Evolutionary conservation across 768 basidiomycete species (phyloP), one percentile per base, ranked within the genome.

Genomic region (Trametes cubensis): DNA sequence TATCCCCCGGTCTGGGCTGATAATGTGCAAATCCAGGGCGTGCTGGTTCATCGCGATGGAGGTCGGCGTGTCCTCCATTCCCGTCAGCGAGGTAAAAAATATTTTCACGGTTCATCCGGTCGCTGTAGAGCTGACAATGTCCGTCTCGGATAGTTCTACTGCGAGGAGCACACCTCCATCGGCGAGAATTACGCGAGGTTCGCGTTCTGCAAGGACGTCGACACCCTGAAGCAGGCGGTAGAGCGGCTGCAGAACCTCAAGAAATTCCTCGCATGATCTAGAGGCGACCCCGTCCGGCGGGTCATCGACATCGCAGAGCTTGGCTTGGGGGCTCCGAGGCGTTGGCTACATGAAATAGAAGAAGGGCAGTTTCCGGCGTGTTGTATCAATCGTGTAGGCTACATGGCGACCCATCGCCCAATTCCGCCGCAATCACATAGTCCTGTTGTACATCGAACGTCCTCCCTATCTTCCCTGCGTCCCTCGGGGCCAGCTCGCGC

Each of bases 11-110:
- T 39, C 52, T 23, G 5, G 6, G 18, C 18, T 26, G 25, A 26
- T 49, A 1, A 49, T 1, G 10, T 28, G 17, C 17, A 14, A 1
- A 38, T 55, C 20, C 58, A 95, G 92, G 72, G 90, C 90, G n/a
- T 89, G 89, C 71, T 98, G 95, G 95, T 96, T 95, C 79, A 89
- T 97, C 65, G 94, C 94, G 2, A 79, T 88, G 73, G 90, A 95
- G 72, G 74, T 96, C 45, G 92, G 93, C 7, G 94, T 98, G 21
- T 95, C 94, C 34, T 87, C 90, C 6, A 97, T 98, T 62, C 95
- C 95, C 14, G 93, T 95, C 61, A 95, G 94, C 82, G 94, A 96
- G 83, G 94, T 94, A 74, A 69, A 83, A 70, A n/a, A 20, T 55
- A 53, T 41, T 7, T 23, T n/a, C n/a, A 6, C 20, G 10, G 49